These are phyloP conservation scores for Tilletiopsis washingtonensis DNA, from an alignment of 1,284 basidiomycete species.

Conservation along the genomic window DNA sequence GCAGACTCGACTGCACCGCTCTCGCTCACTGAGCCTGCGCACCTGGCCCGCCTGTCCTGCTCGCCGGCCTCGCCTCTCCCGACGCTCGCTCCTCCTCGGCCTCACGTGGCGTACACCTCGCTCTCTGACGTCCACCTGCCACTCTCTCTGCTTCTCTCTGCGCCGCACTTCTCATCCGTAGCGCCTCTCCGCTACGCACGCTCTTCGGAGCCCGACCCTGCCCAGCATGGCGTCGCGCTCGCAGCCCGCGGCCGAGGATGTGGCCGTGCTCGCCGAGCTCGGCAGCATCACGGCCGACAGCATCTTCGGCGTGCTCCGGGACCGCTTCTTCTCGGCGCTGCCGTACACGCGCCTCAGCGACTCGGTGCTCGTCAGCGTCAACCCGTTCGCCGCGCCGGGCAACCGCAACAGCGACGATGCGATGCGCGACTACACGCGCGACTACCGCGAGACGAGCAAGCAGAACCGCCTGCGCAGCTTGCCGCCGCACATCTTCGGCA, in stretches of 20 bases:
- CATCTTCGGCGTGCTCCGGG: slow-evolving; percentile 32
- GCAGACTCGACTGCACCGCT: too few relatives aligned
- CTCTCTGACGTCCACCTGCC: too few relatives aligned
- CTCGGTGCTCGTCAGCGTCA: slow-evolving; percentile 39
- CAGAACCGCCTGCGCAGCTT: slow-evolving; percentile 41
- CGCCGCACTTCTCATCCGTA: too few relatives aligned
- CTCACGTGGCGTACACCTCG: too few relatives aligned
- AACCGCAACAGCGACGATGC: slow-evolving; percentile 42
- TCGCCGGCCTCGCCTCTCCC: too few relatives aligned
- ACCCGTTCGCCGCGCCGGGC: slow-evolving; percentile 37
- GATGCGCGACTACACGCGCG: slow-evolving; percentile 35
- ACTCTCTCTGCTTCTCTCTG: too few relatives aligned
- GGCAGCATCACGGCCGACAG: slow-evolving; percentile 21
- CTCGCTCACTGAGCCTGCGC: too few relatives aligned
- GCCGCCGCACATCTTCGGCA: slow-evolving; percentile 77
- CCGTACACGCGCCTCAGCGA: slow-evolving; percentile 42
- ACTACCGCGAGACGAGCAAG: slow-evolving; percentile 36
- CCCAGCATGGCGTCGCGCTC: slow-evolving; percentile 13
- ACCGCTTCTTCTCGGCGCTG: slow-evolving; percentile 33
- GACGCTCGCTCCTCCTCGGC: too few relatives aligned
- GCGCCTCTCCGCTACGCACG: too few relatives aligned
- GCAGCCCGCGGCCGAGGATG: slow-evolving; percentile 14
- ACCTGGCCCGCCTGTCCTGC: too few relatives aligned
- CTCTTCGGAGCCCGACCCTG: too few relatives aligned
- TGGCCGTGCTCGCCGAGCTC: slow-evolving; percentile 25